Conservation (phyloP, 805 yeast species). For the Teunomyces lycoperdinae region DNA sequence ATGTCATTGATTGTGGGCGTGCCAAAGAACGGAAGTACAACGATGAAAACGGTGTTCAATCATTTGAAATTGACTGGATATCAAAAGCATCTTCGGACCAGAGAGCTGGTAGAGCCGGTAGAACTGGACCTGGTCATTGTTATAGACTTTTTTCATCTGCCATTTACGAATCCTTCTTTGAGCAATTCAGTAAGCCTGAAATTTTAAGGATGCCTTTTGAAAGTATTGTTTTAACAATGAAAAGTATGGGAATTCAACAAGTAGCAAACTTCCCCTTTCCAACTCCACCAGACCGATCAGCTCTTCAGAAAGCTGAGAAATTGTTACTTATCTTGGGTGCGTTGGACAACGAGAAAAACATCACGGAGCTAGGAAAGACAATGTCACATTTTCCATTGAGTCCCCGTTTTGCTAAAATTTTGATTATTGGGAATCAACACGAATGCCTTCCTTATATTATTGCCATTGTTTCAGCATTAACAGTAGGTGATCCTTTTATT, state of each 20-base stretch:
- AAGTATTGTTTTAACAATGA: slow-evolving; percentile 93
- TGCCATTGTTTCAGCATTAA: slow-evolving; percentile 85
- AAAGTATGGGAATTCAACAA: slow-evolving; percentile 92
- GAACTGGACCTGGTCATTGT: slow-evolving; percentile 98
- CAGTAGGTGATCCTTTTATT: slow-evolving; percentile 91
- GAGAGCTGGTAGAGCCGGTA: slow-evolving; percentile 95
- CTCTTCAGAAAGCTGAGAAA: slow-evolving; percentile 64
- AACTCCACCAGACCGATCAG: slow-evolving; percentile 73
- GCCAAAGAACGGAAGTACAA: slow-evolving; percentile 84
- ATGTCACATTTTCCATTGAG: slow-evolving; percentile 92
- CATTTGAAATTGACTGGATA: slow-evolving; percentile 87
- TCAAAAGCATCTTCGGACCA: slow-evolving; percentile 96
- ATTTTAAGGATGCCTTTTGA: slow-evolving; percentile 94
- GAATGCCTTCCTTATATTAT: slow-evolving; percentile 85
- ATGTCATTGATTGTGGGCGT: slow-evolving; percentile 94
- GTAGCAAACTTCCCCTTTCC: slow-evolving; percentile 94
- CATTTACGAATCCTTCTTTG: slow-evolving; percentile 81
- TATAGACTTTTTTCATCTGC: slow-evolving; percentile 92
- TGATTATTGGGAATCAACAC: slow-evolving; percentile 82
- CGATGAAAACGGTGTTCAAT: slow-evolving; percentile 85
- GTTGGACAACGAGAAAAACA: slow-evolving; percentile 48
- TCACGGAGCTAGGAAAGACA: slow-evolving; percentile 77
- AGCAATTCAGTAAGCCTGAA: slow-evolving; percentile 83
- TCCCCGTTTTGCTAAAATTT: slow-evolving; percentile 89
- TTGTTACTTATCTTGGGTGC: slow-evolving; percentile 78